Percentiles rank a stretch among this genome's conserved stretches.
phyloP scores from a whole-genome alignment of 148 eudicot genomes.

The Camellia sinensis region DNA sequence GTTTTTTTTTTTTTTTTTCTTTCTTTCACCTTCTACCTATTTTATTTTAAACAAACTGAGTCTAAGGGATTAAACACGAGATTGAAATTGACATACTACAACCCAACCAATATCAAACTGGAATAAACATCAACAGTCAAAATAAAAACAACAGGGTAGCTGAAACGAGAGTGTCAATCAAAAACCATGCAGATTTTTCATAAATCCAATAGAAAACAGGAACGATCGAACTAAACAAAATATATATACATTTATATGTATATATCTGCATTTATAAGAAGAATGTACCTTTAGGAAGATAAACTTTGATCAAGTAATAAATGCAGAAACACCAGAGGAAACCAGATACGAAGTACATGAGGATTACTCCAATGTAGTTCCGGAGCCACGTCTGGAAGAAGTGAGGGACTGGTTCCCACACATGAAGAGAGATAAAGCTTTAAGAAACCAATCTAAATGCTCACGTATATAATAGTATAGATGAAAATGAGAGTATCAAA shows the following conservation, averaged over 20 bases:
- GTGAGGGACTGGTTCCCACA: slow-evolving; percentile 71
- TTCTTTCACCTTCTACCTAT: too few relatives aligned
- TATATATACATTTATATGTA: not conserved
- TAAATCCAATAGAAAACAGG: not conserved
- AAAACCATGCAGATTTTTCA: not conserved
- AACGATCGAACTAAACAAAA: not conserved
- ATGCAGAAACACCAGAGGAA: slow-evolving; percentile 78
- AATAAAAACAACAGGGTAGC: too few relatives aligned
- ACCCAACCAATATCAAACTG: too few relatives aligned
- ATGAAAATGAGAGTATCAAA: too few relatives aligned
- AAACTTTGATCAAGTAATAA: slow-evolving; percentile 69
- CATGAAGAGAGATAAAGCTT: not conserved
- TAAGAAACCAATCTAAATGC: too few relatives aligned
- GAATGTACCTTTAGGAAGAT: slow-evolving; percentile 66
- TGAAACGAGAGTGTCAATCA: not conserved
- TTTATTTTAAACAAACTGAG: too few relatives aligned
- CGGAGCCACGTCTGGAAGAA: slow-evolving; percentile 71
- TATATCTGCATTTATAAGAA: not conserved
- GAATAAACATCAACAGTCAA: too few relatives aligned
- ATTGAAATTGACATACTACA: too few relatives aligned
- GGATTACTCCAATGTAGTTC: slow-evolving; percentile 57
- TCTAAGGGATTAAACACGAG: too few relatives aligned
- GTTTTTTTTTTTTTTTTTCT: too few relatives aligned
- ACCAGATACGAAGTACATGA: slow-evolving; percentile 63
- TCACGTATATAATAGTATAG: too few relatives aligned